Conservation (phyloP, 2,329 filamentous ascomycete genomes). For the Colletotrichum musicola region DNA sequence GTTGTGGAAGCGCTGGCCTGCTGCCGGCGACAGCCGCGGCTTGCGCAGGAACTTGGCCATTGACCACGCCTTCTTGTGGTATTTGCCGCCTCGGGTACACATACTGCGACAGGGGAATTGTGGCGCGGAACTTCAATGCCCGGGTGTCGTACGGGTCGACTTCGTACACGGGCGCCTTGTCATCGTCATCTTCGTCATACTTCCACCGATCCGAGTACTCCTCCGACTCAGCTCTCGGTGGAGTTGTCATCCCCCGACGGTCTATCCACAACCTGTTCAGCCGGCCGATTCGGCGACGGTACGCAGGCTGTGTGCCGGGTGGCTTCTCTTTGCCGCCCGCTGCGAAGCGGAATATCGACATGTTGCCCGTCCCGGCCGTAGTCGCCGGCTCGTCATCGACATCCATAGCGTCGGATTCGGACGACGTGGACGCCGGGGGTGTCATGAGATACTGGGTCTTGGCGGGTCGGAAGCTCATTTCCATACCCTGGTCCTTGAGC, state of each 20-base stretch:
- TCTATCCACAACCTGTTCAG: constrained; percentile 91
- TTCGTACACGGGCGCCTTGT: constrained; percentile 79
- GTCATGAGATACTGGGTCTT: constrained; percentile 79
- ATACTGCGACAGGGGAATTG: constrained; percentile 63
- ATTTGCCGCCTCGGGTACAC: constrained; percentile 55
- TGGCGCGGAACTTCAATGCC: constrained; percentile 72
- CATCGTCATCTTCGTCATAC: constrained; percentile 88
- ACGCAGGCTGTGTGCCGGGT: constrained; percentile 69
- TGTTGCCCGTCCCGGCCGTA: constrained; percentile 46
- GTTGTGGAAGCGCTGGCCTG: constrained; percentile 42
- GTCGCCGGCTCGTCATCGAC: constrained; percentile 59
- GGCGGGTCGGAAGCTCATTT: constrained; percentile 76
- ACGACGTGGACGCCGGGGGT: constrained; percentile 68
- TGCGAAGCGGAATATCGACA: constrained; percentile 60
- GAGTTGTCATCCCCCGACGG: constrained; percentile 75
- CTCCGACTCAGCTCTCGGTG: constrained; percentile 58
- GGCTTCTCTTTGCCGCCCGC: constrained; percentile 56
- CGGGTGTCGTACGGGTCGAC: constrained; percentile 78
- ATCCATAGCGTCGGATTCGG: constrained; percentile 65
- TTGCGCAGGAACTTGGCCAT: constrained; percentile 34
- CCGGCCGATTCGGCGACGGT: constrained; percentile 86
- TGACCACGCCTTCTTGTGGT: constrained; percentile 42
- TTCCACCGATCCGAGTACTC: constrained; percentile 79
- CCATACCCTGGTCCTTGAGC: constrained; percentile 72
- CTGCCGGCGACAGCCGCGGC: constrained; percentile 26